phyloP scores from a whole-genome alignment of 1,284 basidiomycete species.

The Thecaphora thlaspeos region DNA sequence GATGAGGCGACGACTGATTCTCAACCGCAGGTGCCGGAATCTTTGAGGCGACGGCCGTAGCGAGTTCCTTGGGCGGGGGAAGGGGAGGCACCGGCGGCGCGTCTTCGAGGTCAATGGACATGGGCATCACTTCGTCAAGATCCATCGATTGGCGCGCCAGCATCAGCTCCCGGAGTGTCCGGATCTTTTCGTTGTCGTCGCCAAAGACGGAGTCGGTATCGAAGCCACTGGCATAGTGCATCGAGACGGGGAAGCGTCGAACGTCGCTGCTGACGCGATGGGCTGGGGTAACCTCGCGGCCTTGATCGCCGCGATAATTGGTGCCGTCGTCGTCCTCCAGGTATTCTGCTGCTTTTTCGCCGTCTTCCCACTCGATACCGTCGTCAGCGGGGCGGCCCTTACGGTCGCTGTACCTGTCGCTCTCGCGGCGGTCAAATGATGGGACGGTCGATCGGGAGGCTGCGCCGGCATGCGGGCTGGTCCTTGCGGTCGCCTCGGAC shows the following conservation, averaged over 20 bases:
- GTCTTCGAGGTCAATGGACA: conserved; percentile 14
- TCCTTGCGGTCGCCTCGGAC: background rate
- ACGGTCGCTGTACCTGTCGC: too few species aligned
- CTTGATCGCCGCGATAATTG: background rate
- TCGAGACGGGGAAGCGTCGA: conserved; percentile 44
- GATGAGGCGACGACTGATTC: too few species aligned
- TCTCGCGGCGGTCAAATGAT: background rate
- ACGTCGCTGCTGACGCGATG: conserved; percentile 20
- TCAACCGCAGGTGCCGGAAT: too few species aligned
- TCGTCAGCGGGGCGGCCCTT: background rate
- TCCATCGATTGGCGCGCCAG: conserved; percentile 43
- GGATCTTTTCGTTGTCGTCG: conserved; percentile 32
- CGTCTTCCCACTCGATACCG: background rate
- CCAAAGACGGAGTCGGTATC: conserved; percentile 36
- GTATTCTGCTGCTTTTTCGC: conserved; percentile 8
- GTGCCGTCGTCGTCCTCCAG: conserved; percentile 1
- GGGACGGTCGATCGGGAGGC: background rate
- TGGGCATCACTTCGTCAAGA: conserved; percentile 40
- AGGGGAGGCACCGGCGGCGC: conserved; percentile 44
- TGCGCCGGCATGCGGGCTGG: background rate
- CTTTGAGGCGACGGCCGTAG: too few species aligned
- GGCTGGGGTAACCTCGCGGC: background rate
- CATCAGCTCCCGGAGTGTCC: conserved; percentile 35
- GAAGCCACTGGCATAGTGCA: conserved; percentile 46
- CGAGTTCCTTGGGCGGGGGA: conserved; percentile 4